Evolutionary conservation across 2,329 filamentous ascomycete genomes (phyloP).

Genomic region (Karstenula rhodostoma): DNA sequence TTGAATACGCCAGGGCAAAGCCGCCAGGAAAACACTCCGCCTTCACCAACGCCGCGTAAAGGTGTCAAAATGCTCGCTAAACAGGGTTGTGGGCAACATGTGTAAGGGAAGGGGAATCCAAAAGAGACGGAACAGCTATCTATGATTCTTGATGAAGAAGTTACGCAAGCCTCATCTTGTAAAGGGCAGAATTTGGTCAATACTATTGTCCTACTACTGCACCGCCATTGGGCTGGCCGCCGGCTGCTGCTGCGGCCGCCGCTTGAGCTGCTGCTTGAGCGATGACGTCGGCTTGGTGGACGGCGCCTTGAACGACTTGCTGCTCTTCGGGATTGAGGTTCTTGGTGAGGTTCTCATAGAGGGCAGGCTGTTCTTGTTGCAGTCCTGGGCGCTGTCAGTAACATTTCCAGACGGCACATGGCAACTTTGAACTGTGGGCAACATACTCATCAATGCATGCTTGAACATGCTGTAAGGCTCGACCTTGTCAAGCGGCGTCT

Average conservation of each 20-base stretch:
- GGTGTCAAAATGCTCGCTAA: slow-evolving; percentile 44
- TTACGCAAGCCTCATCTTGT: neutral
- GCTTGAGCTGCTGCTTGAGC: slow-evolving; percentile 46
- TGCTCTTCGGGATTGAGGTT: slow-evolving; percentile 84
- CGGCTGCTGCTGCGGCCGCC: slow-evolving; percentile 31
- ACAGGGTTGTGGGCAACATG: slow-evolving; percentile 22
- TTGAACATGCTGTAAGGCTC: slow-evolving; percentile 94
- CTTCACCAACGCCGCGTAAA: slow-evolving; percentile 25
- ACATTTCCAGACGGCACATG: neutral
- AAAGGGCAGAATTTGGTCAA: neutral
- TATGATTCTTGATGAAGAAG: slow-evolving; percentile 19
- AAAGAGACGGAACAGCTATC: slow-evolving; percentile 30
- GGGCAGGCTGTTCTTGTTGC: slow-evolving; percentile 88
- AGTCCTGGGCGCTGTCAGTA: slow-evolving; percentile 67
- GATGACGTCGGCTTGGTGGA: slow-evolving; percentile 73
- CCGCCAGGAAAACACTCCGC: neutral
- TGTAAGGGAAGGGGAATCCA: slow-evolving; percentile 29
- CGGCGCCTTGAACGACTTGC: slow-evolving; percentile 77
- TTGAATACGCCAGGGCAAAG: slow-evolving; percentile 16
- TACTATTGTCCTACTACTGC: slow-evolving; percentile 29
- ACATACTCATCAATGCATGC: slow-evolving; percentile 76
- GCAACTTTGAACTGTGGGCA: neutral
- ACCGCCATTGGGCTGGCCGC: slow-evolving; percentile 32
- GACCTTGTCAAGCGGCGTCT: slow-evolving; percentile 93
- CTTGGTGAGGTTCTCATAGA: slow-evolving; percentile 82